Percentiles rank a stretch among this genome's conserved stretches.
These are phyloP conservation scores for Penicillium flavigenum DNA, from an alignment of 495 filamentous ascomycete genomes.

Conservation along the genomic window DNA sequence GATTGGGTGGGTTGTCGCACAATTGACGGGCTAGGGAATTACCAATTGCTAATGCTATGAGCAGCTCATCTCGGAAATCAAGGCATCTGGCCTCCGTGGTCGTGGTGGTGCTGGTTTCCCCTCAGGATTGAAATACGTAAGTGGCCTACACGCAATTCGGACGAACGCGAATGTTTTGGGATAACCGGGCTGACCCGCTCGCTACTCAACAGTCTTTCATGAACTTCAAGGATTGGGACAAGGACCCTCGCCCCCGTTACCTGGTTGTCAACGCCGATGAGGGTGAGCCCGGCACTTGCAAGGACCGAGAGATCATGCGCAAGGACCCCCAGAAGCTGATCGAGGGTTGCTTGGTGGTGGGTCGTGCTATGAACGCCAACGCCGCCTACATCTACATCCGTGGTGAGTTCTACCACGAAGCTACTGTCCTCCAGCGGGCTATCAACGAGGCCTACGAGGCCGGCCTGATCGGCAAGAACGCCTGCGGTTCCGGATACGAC, in stretches of 20 bases:
- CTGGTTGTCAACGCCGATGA: constrained; percentile 98
- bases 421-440: constrained; percentile 85
- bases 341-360: constrained; percentile 95
- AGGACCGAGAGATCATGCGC: constrained; percentile 99
- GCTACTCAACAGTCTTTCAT: constrained; percentile 79
- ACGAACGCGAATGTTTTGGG: constrained; percentile 3
- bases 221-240: constrained; percentile 99
- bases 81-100: constrained; percentile 90
- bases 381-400: constrained; percentile 99
- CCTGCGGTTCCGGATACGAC: constrained; percentile 93
- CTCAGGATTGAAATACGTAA: constrained; percentile 97
- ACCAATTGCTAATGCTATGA: constrained; percentile 24
- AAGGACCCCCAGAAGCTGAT: constrained; percentile 99
- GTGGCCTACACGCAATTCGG: constrained; percentile 26
- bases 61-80: constrained; percentile 92
- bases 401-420: constrained; percentile 97
- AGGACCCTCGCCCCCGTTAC: constrained; percentile 93
- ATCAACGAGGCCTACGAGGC: constrained; percentile 97
- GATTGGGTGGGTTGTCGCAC: constrained; percentile 70
- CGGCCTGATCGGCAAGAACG: constrained; percentile 95
- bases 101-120: constrained; percentile 98
- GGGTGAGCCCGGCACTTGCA: constrained; percentile 98
- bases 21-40: constrained; percentile 16
- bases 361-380: constrained; percentile 95
- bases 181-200: constrained; percentile 16